Evolutionary conservation across 1,284 basidiomycete species (phyloP).

Genomic region (Papiliotrema terrestris): DNA sequence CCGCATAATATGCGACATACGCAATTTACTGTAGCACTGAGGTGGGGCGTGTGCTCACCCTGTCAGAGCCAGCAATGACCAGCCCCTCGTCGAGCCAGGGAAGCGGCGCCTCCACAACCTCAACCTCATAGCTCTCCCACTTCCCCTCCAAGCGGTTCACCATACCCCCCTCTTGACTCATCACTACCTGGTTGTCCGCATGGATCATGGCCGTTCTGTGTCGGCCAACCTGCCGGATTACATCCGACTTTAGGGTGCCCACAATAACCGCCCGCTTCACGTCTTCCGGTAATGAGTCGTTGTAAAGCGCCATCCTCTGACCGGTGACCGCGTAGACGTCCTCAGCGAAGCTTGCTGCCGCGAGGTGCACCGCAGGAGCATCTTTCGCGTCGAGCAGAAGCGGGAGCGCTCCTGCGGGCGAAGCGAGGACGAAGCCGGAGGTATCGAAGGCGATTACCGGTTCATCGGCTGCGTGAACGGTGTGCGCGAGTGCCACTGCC

Average conservation of each 20-base stretch:
- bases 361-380: conserved; percentile 55
- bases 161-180: conserved; percentile 2
- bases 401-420: background rate
- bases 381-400: conserved; percentile 26
- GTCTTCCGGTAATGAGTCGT: conserved; percentile 25
- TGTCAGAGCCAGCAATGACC: conserved; percentile 63
- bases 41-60: conserved; percentile 28
- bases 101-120: conserved; percentile 47
- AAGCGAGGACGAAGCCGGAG: background rate
- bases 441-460: background rate
- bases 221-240: conserved; percentile 16
- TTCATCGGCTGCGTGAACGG: background rate
- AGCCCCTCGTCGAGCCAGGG: conserved; percentile 59
- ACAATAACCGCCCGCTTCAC: conserved; percentile 55
- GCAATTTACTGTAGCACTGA: background rate
- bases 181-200: conserved; percentile 53
- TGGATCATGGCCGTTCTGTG: conserved; percentile 63
- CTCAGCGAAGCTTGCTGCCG: conserved; percentile 58
- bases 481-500: background rate
- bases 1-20: background rate
- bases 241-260: conserved; percentile 59
- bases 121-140: conserved; percentile 61
- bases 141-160: conserved; percentile 53
- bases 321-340: conserved; percentile 63
- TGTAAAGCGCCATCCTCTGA: conserved; percentile 49